Conservation (phyloP, 106 monocot genomes). For the Platanthera zijinensis region DNA sequence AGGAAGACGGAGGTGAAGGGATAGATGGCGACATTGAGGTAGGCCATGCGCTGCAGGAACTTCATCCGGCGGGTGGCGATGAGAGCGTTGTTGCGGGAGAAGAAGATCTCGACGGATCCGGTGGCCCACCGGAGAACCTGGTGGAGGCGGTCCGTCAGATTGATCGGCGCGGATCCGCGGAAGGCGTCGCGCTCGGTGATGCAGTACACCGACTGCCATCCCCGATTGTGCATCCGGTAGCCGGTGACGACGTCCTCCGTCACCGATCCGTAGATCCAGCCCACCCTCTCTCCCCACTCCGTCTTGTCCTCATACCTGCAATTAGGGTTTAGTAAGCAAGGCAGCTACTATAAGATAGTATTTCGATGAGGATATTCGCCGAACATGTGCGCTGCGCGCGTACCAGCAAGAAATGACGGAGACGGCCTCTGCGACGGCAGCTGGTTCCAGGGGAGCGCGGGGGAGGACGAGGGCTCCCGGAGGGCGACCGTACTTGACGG, state of each 20-base stretch:
- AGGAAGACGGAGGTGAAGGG: slow-evolving; percentile 77
- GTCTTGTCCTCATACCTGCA: slow-evolving; percentile 71
- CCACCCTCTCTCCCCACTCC: slow-evolving; percentile 58
- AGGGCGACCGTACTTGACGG: slow-evolving; percentile 46
- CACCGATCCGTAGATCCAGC: slow-evolving; percentile 34
- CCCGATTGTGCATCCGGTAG: slow-evolving; percentile 76
- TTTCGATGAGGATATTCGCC: background rate
- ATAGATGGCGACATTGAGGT: slow-evolving; percentile 37
- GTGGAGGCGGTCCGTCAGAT: slow-evolving; percentile 42
- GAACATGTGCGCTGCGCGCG: background rate
- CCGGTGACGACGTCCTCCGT: slow-evolving; percentile 77
- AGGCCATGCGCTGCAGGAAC: slow-evolving; percentile 53
- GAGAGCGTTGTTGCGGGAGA: slow-evolving; percentile 64
- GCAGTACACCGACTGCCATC: slow-evolving; percentile 68
- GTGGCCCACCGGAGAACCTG: slow-evolving; percentile 78
- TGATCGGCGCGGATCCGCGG: slow-evolving; percentile 54
- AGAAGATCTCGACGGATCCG: slow-evolving; percentile 76
- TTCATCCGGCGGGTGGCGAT: slow-evolving; percentile 45
- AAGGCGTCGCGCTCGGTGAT: slow-evolving; percentile 67
- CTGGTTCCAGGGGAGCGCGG: slow-evolving; percentile 36
- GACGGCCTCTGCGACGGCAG: slow-evolving; percentile 54
- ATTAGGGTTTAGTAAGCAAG: background rate
- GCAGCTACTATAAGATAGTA: no score
- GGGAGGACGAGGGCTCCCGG: slow-evolving; percentile 40
- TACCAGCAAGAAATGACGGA: slow-evolving; percentile 69